These are phyloP conservation scores for Trypanosoma conorhini DNA, from an alignment of 208 protist genomes.

Conservation along the genomic window DNA sequence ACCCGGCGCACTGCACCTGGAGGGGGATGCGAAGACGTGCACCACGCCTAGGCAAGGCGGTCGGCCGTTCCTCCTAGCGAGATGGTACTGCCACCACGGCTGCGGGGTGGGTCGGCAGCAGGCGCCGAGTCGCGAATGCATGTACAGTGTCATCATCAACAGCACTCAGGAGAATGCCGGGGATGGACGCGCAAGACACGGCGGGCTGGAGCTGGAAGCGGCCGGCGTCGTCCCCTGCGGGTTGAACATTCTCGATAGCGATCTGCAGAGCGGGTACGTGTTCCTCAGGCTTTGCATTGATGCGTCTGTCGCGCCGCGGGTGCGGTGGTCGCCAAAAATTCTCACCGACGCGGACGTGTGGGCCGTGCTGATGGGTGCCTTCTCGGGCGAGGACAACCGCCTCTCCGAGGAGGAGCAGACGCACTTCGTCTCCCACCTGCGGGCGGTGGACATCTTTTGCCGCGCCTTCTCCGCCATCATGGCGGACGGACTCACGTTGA, in stretches of 20 bases:
- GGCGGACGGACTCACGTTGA: conserved; percentile 54
- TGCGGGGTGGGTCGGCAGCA: conserved; percentile 2
- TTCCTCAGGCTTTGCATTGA: conserved; percentile 65
- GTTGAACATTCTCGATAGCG: conserved; percentile 75
- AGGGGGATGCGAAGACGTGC: neutral
- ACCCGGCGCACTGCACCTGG: neutral
- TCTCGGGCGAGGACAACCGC: conserved; percentile 55
- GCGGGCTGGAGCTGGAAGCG: neutral
- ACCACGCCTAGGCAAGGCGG: neutral
- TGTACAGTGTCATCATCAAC: conserved; percentile 10
- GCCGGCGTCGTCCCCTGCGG: conserved; percentile 49
- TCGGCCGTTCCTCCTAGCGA: conserved; percentile 14
- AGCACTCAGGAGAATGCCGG: neutral
- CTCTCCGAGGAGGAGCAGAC: conserved; percentile 32
- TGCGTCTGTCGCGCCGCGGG: conserved; percentile 21
- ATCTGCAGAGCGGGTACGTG: conserved; percentile 67
- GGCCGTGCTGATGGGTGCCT: conserved; percentile 57
- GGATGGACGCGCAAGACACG: neutral
- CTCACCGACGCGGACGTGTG: conserved; percentile 38
- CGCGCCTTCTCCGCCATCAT: conserved; percentile 60
- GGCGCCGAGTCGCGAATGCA: neutral
- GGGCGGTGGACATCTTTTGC: conserved; percentile 60
- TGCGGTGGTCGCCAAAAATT: conserved; percentile 30
- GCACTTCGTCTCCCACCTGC: conserved; percentile 58
- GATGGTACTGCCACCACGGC: conserved; percentile 56